Base-by-base conservation (phyloP, 2,329 filamentous ascomycete genomes). In the Cercospora berteroae region DNA sequence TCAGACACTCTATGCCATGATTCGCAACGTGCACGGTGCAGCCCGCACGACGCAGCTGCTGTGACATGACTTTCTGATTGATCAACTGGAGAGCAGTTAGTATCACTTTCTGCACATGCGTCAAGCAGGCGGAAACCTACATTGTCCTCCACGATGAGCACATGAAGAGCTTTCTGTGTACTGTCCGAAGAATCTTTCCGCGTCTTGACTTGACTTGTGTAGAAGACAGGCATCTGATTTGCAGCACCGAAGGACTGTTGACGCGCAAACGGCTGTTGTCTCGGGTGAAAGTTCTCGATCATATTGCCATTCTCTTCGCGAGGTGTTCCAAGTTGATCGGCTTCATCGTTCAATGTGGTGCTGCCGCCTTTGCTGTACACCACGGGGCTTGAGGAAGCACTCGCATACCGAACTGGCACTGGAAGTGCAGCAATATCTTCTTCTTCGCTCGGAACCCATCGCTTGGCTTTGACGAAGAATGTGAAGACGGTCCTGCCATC, bases 401-500 rank as follows among this genome's bases (percentile, higher is more conserved):
- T 75, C 3, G 68, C 67, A 55, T 71, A 75, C 5, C 56, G 57
- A 5, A 63, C 33, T 5, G 58, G 8, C 52, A 61, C 23, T 56
- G 67, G 56, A 12, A 23, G 60, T 13, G 52, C 58, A 31, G 39
- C 60, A 10, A 55, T 23, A 13, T 25, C 48, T 25, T 56, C 44
- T 18, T 57, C 42, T 10, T 69, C 66, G 23, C 60, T 42, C 16
- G 67, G 60, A 7, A 66, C 55, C 68, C 69, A 74, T 12, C 71
- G 60, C 66, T 71, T 74, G 63, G 84, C 84, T 48, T 67, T 65
- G 39, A 77, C 75, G 68, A 80, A 83, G 71, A 83, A 83, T 1
- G 79, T 79, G 69, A 83, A 83, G 0, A 78, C 80, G 1, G 79
- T 81, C 72, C 86, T 66, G 4, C 76, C 77, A 10, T 78, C 67